Percentiles rank a stretch among this genome's conserved stretches.
These are phyloP conservation scores for Sugiyamaella chiloensis DNA, from an alignment of 805 yeast genomes.

Conservation along the genomic window DNA sequence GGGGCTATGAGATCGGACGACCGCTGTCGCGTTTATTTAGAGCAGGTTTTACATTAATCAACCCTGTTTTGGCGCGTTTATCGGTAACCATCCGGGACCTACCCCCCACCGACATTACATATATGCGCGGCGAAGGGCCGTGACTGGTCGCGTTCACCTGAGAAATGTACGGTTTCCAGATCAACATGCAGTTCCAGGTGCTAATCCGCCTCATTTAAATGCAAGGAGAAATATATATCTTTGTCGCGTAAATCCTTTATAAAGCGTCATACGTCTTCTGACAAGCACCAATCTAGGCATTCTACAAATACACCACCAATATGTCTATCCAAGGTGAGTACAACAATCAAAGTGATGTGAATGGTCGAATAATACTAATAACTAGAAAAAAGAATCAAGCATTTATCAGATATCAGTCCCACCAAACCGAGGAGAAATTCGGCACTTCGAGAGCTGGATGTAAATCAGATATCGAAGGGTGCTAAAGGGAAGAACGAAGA, in stretches of 20 bases:
- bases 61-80: not conserved
- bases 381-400: not conserved
- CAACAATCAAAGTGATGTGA: too few species aligned
- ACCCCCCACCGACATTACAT: not conserved
- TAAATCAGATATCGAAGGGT: not conserved
- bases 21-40: too few species aligned
- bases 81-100: not conserved
- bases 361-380: not conserved
- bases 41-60: not conserved
- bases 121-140: constrained; percentile 1
- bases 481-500: not conserved
- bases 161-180: constrained; percentile 3
- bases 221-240: not conserved
- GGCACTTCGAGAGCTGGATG: not conserved
- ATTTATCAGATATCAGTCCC: not conserved
- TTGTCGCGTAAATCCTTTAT: not conserved
- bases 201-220: not conserved
- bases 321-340: too few species aligned
- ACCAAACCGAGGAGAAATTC: not conserved
- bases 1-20: too few species aligned
- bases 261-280: too few species aligned
- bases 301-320: too few species aligned
- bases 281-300: too few species aligned
- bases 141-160: constrained; percentile 3
- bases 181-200: constrained; percentile 2